These are phyloP conservation scores for Achaetomiella virescens DNA, from an alignment of 495 filamentous ascomycete genomes.

Conservation along the genomic window DNA sequence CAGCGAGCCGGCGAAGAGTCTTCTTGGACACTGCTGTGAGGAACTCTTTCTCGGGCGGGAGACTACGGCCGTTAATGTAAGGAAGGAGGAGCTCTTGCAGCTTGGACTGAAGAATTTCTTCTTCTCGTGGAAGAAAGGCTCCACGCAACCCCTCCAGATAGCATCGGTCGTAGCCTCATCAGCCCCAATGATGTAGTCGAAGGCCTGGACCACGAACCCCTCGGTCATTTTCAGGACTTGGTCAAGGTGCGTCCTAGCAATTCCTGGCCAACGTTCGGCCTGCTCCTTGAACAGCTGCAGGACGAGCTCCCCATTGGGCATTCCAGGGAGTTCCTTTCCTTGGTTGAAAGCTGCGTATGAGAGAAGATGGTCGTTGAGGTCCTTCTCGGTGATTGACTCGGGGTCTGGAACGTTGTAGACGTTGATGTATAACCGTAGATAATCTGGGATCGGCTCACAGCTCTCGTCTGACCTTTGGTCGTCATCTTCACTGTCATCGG, in stretches of 20 bases:
- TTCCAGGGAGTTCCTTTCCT: too few species aligned
- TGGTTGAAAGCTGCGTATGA: too few species aligned
- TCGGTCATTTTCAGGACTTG: constrained; percentile 3
- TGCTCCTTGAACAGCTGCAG: constrained; percentile 24
- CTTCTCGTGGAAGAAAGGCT: constrained; percentile 35
- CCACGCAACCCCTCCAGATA: constrained; percentile 26
- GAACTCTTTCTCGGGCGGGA: background rate
- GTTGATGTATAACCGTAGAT: too few species aligned
- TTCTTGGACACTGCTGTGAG: background rate
- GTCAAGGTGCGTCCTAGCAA: constrained; percentile 18
- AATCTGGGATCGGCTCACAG: too few species aligned
- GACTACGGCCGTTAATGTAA: background rate
- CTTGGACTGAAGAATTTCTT: constrained; percentile 18
- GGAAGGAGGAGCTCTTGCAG: constrained; percentile 34
- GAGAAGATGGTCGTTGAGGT: too few species aligned
- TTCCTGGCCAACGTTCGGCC: constrained; percentile 16
- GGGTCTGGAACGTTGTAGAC: too few species aligned
- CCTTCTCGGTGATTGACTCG: too few species aligned
- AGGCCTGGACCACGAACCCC: constrained; percentile 17
- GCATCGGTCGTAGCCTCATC: constrained; percentile 14
- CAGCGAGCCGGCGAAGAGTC: background rate
- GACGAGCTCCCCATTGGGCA: constrained; percentile 15
- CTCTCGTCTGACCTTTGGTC: too few species aligned
- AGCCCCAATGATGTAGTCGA: constrained; percentile 17
- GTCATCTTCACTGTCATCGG: too few species aligned